Percentiles rank a stretch among this genome's conserved stretches.
phyloP scores from a whole-genome alignment of 192 early-diverging fungal species.

The Umbelopsis ramanniana region DNA sequence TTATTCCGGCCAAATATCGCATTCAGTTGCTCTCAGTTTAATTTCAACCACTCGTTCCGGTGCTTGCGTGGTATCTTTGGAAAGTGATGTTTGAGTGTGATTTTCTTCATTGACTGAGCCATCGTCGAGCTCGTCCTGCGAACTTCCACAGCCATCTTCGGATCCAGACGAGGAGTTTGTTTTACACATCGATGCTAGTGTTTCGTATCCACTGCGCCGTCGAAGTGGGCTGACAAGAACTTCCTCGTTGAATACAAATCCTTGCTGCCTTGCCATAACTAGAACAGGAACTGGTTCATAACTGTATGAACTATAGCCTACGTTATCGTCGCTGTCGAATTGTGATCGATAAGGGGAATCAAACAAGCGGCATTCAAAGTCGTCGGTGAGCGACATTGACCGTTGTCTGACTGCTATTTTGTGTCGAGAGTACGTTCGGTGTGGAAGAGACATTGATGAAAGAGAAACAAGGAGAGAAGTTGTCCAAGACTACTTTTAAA shows the following conservation, averaged over 20 bases:
- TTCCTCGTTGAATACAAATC: slow-evolving; percentile 43
- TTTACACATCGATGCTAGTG: slow-evolving; percentile 9
- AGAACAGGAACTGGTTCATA: slow-evolving; percentile 32
- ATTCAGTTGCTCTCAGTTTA: slow-evolving; percentile 25
- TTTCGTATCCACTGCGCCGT: slow-evolving; percentile 31
- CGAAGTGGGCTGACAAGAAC: slow-evolving; percentile 29
- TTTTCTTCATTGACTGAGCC: neutral
- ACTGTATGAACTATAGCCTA: slow-evolving; percentile 10
- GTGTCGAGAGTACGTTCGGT: neutral
- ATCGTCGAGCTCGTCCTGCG: slow-evolving; percentile 16
- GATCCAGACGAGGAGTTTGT: slow-evolving; percentile 10
- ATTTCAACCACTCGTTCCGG: slow-evolving; percentile 27
- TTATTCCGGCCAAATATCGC: slow-evolving; percentile 35
- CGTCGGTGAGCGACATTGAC: slow-evolving; percentile 10
- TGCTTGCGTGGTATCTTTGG: neutral
- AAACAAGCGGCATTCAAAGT: slow-evolving; percentile 13
- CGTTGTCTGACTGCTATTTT: slow-evolving; percentile 5
- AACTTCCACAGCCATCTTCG: slow-evolving; percentile 2
- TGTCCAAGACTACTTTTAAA: neutral
- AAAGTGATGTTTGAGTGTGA: neutral
- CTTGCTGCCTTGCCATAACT: slow-evolving; percentile 38
- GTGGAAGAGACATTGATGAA: slow-evolving; percentile 5
- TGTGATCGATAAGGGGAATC: slow-evolving; percentile 16
- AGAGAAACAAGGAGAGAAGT: slow-evolving; percentile 1
- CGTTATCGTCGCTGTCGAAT: neutral